Evolutionary conservation across 768 basidiomycete species (phyloP).

Genomic region (Chlorophyllum brunneum): DNA sequence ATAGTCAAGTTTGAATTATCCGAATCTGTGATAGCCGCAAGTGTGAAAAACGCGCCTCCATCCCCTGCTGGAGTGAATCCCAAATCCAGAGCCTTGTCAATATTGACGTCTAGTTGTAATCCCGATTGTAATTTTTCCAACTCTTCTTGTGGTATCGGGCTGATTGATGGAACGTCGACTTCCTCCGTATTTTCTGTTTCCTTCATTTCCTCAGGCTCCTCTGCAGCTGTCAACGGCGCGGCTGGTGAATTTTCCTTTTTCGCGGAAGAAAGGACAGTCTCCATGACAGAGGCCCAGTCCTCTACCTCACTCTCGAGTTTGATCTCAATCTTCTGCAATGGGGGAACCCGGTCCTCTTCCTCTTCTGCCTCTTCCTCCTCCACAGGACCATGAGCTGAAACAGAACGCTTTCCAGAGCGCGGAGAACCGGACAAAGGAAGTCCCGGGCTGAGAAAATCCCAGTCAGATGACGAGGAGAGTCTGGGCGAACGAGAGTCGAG

Average conservation of each 20-base stretch:
- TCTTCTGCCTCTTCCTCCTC: constrained; percentile 9
- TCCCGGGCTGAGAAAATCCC: constrained; percentile 31
- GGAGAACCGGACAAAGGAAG: constrained; percentile 20
- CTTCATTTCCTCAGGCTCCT: background rate
- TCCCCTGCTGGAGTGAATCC: constrained; percentile 8
- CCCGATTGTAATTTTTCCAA: constrained; percentile 6
- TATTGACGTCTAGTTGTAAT: constrained; percentile 7
- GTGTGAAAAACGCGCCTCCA: background rate
- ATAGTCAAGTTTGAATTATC: constrained; percentile 4
- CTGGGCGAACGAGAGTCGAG: constrained; percentile 32
- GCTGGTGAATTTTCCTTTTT: constrained; percentile 14
- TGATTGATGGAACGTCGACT: background rate
- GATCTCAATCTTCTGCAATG: constrained; percentile 30
- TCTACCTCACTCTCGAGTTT: constrained; percentile 29
- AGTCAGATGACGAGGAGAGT: constrained; percentile 31
- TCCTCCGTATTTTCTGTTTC: background rate
- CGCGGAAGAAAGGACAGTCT: constrained; percentile 30
- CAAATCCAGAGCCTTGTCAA: constrained; percentile 11
- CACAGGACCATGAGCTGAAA: constrained; percentile 11
- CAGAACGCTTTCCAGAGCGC: constrained; percentile 5
- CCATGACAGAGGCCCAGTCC: constrained; percentile 41
- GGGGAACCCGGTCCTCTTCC: constrained; percentile 15
- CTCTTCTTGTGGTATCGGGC: background rate
- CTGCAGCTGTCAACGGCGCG: constrained; percentile 15
- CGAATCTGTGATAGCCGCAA: constrained; percentile 2